These are phyloP conservation scores for Castanea crenata DNA, from an alignment of 306 rosid genomes.

Conservation along the genomic window DNA sequence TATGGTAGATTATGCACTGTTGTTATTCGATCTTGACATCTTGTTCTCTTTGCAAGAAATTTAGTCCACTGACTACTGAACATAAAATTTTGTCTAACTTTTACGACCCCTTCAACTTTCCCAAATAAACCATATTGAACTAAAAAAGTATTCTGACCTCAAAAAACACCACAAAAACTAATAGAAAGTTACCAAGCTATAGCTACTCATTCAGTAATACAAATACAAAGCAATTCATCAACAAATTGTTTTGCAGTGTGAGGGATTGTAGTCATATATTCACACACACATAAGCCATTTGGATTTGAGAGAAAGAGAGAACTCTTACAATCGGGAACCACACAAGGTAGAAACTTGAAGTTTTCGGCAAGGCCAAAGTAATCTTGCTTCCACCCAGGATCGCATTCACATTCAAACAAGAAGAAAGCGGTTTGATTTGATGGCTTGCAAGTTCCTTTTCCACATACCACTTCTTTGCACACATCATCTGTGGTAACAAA, in stretches of 20 bases:
- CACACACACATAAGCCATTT: neutral
- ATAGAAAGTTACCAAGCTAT: neutral
- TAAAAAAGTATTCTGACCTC: neutral
- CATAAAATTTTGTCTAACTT: neutral
- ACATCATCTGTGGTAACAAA: slow-evolving; percentile 45
- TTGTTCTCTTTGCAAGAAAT: slow-evolving; percentile 2
- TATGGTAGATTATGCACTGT: too few relatives aligned
- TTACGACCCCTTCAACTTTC: neutral
- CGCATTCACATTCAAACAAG: slow-evolving; percentile 66
- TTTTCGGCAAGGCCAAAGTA: slow-evolving; percentile 21
- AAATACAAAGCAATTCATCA: neutral
- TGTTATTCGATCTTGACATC: neutral
- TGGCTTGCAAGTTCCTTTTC: slow-evolving; percentile 78
- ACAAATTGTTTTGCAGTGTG: neutral
- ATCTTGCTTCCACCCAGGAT: slow-evolving; percentile 71
- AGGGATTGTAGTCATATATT: neutral
- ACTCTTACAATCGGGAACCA: slow-evolving; percentile 70
- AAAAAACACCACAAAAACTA: neutral
- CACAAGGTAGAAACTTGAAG: slow-evolving; percentile 75
- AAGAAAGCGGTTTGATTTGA: slow-evolving; percentile 47
- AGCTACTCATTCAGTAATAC: neutral
- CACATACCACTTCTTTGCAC: slow-evolving; percentile 72
- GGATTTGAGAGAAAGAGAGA: neutral
- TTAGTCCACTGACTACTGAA: neutral
- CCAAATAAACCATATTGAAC: neutral